Base-by-base conservation (phyloP, 2,329 filamentous ascomycete genomes). In the Amylocarpus encephaloides region DNA sequence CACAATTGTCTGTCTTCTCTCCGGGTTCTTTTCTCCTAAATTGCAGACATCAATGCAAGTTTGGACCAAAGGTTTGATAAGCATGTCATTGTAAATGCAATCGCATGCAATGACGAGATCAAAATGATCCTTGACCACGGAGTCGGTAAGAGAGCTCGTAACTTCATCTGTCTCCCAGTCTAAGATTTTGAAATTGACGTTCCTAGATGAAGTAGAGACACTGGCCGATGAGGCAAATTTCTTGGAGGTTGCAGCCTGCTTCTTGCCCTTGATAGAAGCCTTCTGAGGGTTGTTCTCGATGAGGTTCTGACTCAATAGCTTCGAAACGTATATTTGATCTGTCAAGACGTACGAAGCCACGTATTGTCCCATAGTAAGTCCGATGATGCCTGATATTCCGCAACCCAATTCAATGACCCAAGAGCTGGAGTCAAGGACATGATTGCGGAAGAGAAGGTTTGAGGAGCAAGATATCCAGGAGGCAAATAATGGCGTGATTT, bases 31-130 rank as follows among this genome's bases (percentile, higher is more conserved):
- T 7, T 29, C 48, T 32, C 83, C 73, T 13, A 92, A 67, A 9
- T 71, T 71, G 67, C 89, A 95, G 19, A 83, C 76, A 55, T 94
- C 86, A 5, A 74, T 80, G 65, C 88, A 95, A 0, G 88, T 86
- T 60, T 84, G 79, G n/a, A 93, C 86, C 43, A 97, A 79, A 0
- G 91, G 89, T 39, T 79, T 72, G 19, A 97, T 80, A 2, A 97
- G 77, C 2, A 86, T 80, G 58, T 95, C 88, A 68, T 97, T 98
- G 73, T 94, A 98, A 59, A 98, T 85, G 68, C 91, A 96, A 68
- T 98, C 93, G 64, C 89, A 95, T 3, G 90, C 89, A 33, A 97
- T 66, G 10, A 97, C 73, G 12, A 82, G 69, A 62, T 94, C 86
- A 58, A 93, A 85, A 50, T 77, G 75, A 62, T 59, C 64, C 50